Percentiles rank a stretch among this genome's conserved stretches.
Conservation (phyloP, 2,329 filamentous ascomycete genomes). For the Diaporthe citrichinensis region DNA sequence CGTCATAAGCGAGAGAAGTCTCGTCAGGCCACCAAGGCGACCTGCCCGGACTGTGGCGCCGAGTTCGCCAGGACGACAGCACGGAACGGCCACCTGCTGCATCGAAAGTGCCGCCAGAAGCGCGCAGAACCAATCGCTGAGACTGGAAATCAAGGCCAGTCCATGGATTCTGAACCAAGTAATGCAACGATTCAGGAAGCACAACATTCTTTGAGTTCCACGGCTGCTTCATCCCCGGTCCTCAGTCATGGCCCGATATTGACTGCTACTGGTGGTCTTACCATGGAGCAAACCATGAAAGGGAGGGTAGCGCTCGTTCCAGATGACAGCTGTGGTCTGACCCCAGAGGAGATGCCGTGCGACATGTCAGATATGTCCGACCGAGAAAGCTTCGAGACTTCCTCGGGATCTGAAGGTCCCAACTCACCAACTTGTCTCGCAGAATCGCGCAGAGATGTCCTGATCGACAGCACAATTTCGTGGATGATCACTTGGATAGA, state of each 20-base stretch:
- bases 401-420: background rate
- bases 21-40: constrained; percentile 88
- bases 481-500: constrained; percentile 4
- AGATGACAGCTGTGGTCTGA: background rate
- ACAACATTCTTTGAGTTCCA: background rate
- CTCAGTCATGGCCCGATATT: background rate
- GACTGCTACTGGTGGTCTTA: background rate
- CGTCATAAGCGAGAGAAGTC: too few species aligned
- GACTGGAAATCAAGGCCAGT: background rate
- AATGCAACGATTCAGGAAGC: background rate
- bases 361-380: background rate
- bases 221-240: background rate
- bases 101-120: constrained; percentile 80
- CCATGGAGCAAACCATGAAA: background rate
- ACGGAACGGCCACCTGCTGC: constrained; percentile 85
- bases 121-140: background rate
- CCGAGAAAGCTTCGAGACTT: background rate
- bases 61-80: constrained; percentile 93
- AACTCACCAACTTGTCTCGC: background rate
- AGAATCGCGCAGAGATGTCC: background rate
- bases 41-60: constrained; percentile 90
- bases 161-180: background rate
- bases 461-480: background rate
- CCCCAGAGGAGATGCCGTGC: background rate
- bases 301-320: background rate